Conservation (phyloP, 2,329 filamentous ascomycete genomes). For the Lanzia echinophila region DNA sequence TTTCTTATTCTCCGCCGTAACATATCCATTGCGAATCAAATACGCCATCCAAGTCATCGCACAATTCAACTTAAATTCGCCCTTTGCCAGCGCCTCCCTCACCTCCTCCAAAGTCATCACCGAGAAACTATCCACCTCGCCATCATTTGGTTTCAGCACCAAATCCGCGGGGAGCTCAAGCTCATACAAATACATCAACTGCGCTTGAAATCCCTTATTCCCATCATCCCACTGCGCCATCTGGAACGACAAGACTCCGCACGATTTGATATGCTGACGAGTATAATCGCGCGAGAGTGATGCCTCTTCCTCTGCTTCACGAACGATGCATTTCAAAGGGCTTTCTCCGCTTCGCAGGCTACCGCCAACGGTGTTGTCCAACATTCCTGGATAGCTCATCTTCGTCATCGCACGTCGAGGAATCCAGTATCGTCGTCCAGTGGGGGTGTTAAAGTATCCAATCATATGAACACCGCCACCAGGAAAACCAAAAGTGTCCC, state of each 20-base stretch:
- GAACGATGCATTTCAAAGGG: constrained; percentile 73
- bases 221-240: too few species aligned
- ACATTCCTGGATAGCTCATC: constrained; percentile 70
- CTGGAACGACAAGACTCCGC: too few species aligned
- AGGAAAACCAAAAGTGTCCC: constrained; percentile 68
- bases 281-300: constrained; percentile 66
- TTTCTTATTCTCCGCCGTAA: constrained; percentile 72
- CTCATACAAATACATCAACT: constrained; percentile 83
- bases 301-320: constrained; percentile 87
- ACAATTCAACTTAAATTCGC: constrained; percentile 91
- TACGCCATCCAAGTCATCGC: constrained; percentile 81
- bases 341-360: constrained; percentile 75
- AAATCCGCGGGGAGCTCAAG: constrained; percentile 65
- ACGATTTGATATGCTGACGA: constrained; percentile 51
- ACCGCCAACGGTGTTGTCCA: constrained; percentile 90
- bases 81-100: constrained; percentile 58
- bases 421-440: constrained; percentile 75
- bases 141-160: constrained; percentile 70
- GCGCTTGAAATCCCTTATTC: too few species aligned
- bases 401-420: constrained; percentile 70
- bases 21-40: constrained; percentile 74
- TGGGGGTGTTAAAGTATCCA: constrained; percentile 52
- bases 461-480: constrained; percentile 80
- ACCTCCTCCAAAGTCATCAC: constrained; percentile 74
- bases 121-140: constrained; percentile 81